phyloP scores from a whole-genome alignment of 2,329 filamentous ascomycete species.

The Trematosphaeria pertusa region DNA sequence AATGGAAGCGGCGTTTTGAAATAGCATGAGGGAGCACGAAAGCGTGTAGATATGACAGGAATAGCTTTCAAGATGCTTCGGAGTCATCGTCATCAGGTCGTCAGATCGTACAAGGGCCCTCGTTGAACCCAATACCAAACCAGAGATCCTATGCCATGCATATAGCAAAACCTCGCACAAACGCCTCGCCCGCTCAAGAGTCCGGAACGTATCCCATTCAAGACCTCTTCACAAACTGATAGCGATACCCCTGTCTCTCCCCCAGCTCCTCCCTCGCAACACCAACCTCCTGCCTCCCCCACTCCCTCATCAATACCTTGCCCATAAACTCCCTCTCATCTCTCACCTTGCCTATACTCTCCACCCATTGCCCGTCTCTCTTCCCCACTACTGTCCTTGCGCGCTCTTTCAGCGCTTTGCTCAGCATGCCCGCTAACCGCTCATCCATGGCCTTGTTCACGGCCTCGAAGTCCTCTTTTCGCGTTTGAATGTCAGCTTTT shows the following conservation, averaged over 20 bases:
- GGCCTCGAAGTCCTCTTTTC: conserved; percentile 34
- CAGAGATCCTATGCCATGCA: neutral
- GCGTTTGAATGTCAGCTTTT: conserved; percentile 23
- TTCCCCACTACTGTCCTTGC: conserved; percentile 37
- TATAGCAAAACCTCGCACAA: neutral
- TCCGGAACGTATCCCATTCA: conserved; percentile 1
- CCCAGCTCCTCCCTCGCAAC: conserved; percentile 26
- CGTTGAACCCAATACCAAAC: too few relatives aligned
- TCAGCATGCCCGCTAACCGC: conserved; percentile 35
- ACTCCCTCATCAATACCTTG: conserved; percentile 43
- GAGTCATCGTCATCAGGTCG: conserved; percentile 6
- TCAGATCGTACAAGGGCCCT: conserved; percentile 5
- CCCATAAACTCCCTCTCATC: conserved; percentile 40
- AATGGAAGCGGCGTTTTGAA: too few relatives aligned
- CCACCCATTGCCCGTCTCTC: conserved; percentile 44
- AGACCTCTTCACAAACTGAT: conserved; percentile 34
- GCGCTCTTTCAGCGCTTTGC: conserved; percentile 40
- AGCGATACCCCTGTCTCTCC: conserved; percentile 37
- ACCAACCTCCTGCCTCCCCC: conserved; percentile 45
- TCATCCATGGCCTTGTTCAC: conserved; percentile 44
- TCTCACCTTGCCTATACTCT: conserved; percentile 27
- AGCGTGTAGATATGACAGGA: too few relatives aligned
- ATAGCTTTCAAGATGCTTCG: too few relatives aligned
- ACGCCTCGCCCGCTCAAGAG: neutral
- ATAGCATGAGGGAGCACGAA: too few relatives aligned